Conservation (phyloP, 805 yeast species). For the Candida loeiensis region DNA sequence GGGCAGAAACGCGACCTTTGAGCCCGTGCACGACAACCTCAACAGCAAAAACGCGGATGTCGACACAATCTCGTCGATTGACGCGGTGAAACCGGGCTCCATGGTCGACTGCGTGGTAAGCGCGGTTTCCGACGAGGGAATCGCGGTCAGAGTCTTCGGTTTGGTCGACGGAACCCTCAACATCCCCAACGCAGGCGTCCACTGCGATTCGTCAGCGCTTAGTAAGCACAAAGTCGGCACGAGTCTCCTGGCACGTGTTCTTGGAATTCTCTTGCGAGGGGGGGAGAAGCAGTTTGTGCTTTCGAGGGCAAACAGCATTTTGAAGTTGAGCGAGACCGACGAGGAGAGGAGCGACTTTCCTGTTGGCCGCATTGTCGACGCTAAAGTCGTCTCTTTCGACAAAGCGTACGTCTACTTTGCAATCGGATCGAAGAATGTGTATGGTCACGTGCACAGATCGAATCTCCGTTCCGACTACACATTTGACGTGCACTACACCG, state of each 20-base stretch:
- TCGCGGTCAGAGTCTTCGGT: conserved; percentile 71
- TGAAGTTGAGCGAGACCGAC: conserved; percentile 27
- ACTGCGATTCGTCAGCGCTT: conserved; percentile 36
- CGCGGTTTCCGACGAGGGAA: conserved; percentile 57
- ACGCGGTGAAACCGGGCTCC: conserved; percentile 83
- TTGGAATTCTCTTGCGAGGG: conserved; percentile 48
- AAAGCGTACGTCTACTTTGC: conserved; percentile 53
- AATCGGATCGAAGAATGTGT: conserved; percentile 47
- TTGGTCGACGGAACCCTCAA: conserved; percentile 68
- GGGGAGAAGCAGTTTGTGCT: conserved; percentile 59
- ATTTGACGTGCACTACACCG: conserved; percentile 47
- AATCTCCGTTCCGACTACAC: conserved; percentile 51
- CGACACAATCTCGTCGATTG: conserved; percentile 63
- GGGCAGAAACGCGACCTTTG: conserved; percentile 57
- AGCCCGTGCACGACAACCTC: conserved; percentile 38
- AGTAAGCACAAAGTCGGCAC: conserved; percentile 69
- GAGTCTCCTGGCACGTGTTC: conserved; percentile 63
- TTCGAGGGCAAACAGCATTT: conserved; percentile 57
- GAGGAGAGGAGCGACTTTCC: conserved; percentile 46
- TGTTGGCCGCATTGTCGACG: conserved; percentile 64
- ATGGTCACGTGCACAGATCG: conserved; percentile 79
- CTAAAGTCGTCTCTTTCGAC: conserved; percentile 59
- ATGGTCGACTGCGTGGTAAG: conserved; percentile 70
- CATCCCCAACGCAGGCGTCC: conserved; percentile 58
- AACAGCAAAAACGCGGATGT: conserved; percentile 47